These are phyloP conservation scores for Neonectria ditissima DNA, from an alignment of 2,329 filamentous ascomycete genomes.

Conservation along the genomic window DNA sequence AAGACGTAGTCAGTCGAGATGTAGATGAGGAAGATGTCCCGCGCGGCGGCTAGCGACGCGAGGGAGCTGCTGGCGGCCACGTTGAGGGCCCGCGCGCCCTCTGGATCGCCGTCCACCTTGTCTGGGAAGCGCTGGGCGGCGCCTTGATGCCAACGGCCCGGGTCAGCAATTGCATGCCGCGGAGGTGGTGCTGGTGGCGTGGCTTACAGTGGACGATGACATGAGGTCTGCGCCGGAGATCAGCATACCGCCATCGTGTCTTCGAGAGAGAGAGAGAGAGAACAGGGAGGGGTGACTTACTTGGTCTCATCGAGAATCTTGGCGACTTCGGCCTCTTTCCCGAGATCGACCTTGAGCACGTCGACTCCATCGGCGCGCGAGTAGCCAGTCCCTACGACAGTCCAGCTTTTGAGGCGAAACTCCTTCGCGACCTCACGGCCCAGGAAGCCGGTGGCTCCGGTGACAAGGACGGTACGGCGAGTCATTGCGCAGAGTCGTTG, in stretches of 20 bases:
- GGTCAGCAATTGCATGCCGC: slow-evolving; percentile 31
- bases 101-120: slow-evolving; percentile 83
- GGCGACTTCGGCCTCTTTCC: slow-evolving; percentile 59
- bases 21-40: slow-evolving; percentile 76
- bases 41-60: slow-evolving; percentile 72
- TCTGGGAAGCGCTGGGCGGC: slow-evolving; percentile 91
- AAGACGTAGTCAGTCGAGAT: slow-evolving; percentile 89
- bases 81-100: slow-evolving; percentile 79
- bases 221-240: slow-evolving; percentile 66
- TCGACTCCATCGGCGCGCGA: slow-evolving; percentile 78
- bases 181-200: not conserved
- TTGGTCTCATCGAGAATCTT: slow-evolving; percentile 64
- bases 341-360: slow-evolving; percentile 71
- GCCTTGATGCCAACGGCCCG: slow-evolving; percentile 60
- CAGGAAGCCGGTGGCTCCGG: slow-evolving; percentile 85
- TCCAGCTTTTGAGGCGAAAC: slow-evolving; percentile 73
- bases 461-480: slow-evolving; percentile 73
- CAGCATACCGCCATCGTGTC: slow-evolving; percentile 13
- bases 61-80: slow-evolving; percentile 76
- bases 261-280: not conserved
- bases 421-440: slow-evolving; percentile 81
- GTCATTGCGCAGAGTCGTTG: slow-evolving; percentile 31
- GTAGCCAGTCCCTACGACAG: slow-evolving; percentile 78
- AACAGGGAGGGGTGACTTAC: slow-evolving; percentile 51
- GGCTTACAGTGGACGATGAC: slow-evolving; percentile 83